Evolutionary conservation across 2,329 filamentous ascomycete genomes (phyloP), one percentile per base, ranked within the genome.

Genomic region (Diaporthe sp.): DNA sequence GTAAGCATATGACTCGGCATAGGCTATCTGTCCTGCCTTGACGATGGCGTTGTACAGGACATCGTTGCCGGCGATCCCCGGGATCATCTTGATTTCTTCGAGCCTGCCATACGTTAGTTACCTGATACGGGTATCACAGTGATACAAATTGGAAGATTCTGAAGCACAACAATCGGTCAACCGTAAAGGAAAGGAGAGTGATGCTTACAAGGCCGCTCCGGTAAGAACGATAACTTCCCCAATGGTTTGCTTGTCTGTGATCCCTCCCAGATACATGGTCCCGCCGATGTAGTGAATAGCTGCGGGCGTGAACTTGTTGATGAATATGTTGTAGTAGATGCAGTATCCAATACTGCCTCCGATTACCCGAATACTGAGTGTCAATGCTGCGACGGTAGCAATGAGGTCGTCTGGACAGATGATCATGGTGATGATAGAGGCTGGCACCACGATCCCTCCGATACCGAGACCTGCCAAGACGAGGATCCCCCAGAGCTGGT

Each of bases 351-450:
- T 89, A 17, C 89, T 88, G 42, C 92, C 92, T 62, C 93, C 92
- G 49, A 94, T 88, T 73, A 93, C 91, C 51, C 93, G 91, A 78
- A 94, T 90, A n/a, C 91, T 89, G 51, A 94, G 88, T 0, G 92
- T 94, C 31, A 94, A 85, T 8, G 93, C 92, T 1, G 92, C 89
- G 61, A 94, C 88, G 2, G 92, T 94, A 10, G 91, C 92, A 77
- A 94, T 94, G 8, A 94, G 86, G 73, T 94, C 92, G 79, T 92
- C 90, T 0, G 92, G 92, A 76, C 91, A 93, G 78, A 94, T 91
- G 78, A 94, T 93, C 13, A 91, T 92, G 9, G 91, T 90, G 74
- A 94, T 92, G 78, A 94, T 92, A 1, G 90, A 91, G 1, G 90
- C 89, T 0, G 92, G 92, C 7, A 94, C 90, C 22, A 94, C 89